These are phyloP conservation scores for Malassezia restricta DNA, from an alignment of 1,284 basidiomycete genomes.

Conservation along the genomic window DNA sequence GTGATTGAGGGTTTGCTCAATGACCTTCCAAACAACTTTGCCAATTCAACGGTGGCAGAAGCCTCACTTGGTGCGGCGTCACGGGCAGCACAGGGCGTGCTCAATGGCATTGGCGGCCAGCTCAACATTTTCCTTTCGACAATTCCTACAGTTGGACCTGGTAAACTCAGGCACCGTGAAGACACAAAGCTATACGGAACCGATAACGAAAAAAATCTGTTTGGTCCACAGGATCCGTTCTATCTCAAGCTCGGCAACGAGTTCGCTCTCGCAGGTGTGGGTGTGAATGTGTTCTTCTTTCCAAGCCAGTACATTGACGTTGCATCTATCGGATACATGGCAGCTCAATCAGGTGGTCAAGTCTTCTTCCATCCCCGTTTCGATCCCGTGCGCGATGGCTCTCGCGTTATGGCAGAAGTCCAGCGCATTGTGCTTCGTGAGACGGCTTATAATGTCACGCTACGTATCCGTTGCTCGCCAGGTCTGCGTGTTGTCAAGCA, in stretches of 20 bases:
- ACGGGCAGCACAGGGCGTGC: conserved; percentile 52
- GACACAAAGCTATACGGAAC: conserved; percentile 72
- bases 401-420: conserved; percentile 62
- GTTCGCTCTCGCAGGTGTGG: conserved; percentile 76
- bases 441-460: conserved; percentile 67
- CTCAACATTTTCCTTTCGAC: conserved; percentile 68
- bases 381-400: conserved; percentile 59
- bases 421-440: conserved; percentile 60
- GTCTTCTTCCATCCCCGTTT: conserved; percentile 86
- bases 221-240: conserved; percentile 59
- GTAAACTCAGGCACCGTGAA: conserved; percentile 54
- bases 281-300: conserved; percentile 78
- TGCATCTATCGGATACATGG: conserved; percentile 61
- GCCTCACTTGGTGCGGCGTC: conserved; percentile 71
- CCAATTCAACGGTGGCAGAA: conserved; percentile 51
- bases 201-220: conserved; percentile 74
- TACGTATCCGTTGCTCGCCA: conserved; percentile 73
- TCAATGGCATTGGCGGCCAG: conserved; percentile 75
- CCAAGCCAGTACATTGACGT: conserved; percentile 73
- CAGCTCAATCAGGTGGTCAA: conserved; percentile 77
- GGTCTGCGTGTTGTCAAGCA: conserved; percentile 64
- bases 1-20: conserved; percentile 58
- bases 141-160: conserved; percentile 66
- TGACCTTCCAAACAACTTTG: conserved; percentile 59
- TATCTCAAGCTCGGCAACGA: conserved; percentile 79